Conservation (phyloP, 2,329 filamentous ascomycete species). For the Periglandula ipomoeae region DNA sequence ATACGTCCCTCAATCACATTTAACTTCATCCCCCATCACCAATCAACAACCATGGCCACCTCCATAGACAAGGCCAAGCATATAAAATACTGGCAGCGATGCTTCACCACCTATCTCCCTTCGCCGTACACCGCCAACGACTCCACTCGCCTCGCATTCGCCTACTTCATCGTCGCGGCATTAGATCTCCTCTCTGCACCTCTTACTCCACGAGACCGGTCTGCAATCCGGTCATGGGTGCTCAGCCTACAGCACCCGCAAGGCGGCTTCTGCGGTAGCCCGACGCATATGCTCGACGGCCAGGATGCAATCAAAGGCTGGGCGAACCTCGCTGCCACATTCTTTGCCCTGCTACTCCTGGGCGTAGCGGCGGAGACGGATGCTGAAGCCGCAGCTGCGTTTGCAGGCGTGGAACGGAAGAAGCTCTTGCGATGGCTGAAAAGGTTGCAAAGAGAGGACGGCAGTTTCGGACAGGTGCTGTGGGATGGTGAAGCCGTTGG, state of each 20-base stretch:
- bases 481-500: slow-evolving; percentile 55
- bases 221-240: slow-evolving; percentile 60
- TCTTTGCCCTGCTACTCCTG: slow-evolving; percentile 74
- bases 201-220: slow-evolving; percentile 34
- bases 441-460: slow-evolving; percentile 68
- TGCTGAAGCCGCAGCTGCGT: slow-evolving; percentile 30
- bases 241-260: slow-evolving; percentile 75
- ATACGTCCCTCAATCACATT: too few relatives aligned
- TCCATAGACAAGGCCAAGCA: slow-evolving; percentile 56
- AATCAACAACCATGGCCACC: slow-evolving; percentile 11
- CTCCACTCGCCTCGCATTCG: slow-evolving; percentile 81
- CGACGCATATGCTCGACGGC: slow-evolving; percentile 44
- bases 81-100: slow-evolving; percentile 87
- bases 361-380: slow-evolving; percentile 38
- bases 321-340: slow-evolving; percentile 77
- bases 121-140: slow-evolving; percentile 80
- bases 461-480: slow-evolving; percentile 83
- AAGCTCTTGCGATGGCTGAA: slow-evolving; percentile 67
- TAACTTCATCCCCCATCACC: slow-evolving; percentile 6
- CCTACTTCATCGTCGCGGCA: slow-evolving; percentile 80
- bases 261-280: slow-evolving; percentile 84
- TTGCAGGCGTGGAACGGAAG: slow-evolving; percentile 56
- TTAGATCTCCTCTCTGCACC: slow-evolving; percentile 69
- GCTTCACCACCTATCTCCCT: slow-evolving; percentile 72
- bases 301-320: slow-evolving; percentile 36